Evolutionary conservation across 306 rosid genomes (phyloP).

Genomic region (Rosa chinensis): DNA sequence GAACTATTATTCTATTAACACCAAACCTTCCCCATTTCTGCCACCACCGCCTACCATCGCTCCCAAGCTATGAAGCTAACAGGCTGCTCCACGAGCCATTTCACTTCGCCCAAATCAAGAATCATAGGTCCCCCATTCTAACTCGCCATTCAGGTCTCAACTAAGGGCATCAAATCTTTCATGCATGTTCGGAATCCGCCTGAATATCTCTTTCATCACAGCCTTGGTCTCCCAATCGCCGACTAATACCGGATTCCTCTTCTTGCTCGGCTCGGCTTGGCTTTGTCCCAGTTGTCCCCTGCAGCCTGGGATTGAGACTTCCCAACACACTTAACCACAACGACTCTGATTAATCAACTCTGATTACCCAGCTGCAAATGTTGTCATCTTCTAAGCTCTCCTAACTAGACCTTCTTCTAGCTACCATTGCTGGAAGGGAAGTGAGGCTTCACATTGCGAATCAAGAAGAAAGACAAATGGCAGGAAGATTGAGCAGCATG

Average conservation of each 20-base stretch:
- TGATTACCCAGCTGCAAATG: no score
- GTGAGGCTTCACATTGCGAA: no score
- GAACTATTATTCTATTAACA: no score
- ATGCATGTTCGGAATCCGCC: constrained; percentile 60
- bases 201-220: constrained; percentile 59
- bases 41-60: constrained; percentile 61
- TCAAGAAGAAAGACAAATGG: no score
- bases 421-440: no score
- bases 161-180: constrained; percentile 66
- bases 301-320: constrained; percentile 69
- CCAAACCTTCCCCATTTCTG: constrained; percentile 64
- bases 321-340: no score
- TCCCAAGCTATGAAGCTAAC: constrained; percentile 27
- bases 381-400: no score
- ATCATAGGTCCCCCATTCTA: constrained; percentile 49
- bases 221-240: constrained; percentile 91
- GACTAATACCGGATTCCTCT: constrained; percentile 84
- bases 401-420: no score
- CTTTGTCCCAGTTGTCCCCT: constrained; percentile 49
- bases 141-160: constrained; percentile 52
- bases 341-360: no score
- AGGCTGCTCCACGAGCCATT: constrained; percentile 89
- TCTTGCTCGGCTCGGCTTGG: constrained; percentile 51
- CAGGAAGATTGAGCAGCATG: no score
- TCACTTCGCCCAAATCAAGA: constrained; percentile 86